Evolutionary conservation across 352 stramenopile genomes (phyloP).

Genomic region (Globisporangium spiculum): DNA sequence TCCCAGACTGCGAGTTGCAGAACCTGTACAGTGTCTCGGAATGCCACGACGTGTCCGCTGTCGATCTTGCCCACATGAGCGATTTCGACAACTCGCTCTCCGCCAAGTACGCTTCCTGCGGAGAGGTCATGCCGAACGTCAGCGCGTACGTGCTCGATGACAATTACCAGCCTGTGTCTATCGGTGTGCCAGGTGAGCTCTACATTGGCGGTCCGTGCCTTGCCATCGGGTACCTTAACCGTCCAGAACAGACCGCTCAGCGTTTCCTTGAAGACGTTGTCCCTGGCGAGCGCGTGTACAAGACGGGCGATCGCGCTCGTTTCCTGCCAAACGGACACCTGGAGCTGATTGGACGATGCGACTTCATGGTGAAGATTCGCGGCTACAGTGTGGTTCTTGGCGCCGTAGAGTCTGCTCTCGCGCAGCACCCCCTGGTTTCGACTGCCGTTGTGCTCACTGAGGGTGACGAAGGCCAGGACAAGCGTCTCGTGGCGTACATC

Average conservation of each 20-base stretch:
- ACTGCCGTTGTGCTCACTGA: conserved; percentile 91
- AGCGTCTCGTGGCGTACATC: conserved; percentile 92
- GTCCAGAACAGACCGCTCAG: conserved; percentile 70
- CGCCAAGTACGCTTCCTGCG: conserved; percentile 87
- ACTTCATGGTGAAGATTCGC: conserved; percentile 96
- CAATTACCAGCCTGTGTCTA: conserved; percentile 48
- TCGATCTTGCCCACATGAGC: conserved; percentile 74
- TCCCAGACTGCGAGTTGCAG: conserved; percentile 83
- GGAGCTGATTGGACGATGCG: conserved; percentile 91
- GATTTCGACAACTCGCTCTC: conserved; percentile 69
- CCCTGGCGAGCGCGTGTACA: conserved; percentile 82
- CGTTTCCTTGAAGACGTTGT: conserved; percentile 74
- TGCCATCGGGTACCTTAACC: conserved; percentile 83
- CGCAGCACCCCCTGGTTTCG: conserved; percentile 78
- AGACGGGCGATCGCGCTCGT: conserved; percentile 89
- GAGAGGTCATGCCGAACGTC: conserved; percentile 84
- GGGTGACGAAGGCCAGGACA: conserved; percentile 79
- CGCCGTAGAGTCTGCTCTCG: conserved; percentile 89
- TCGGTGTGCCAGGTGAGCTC: conserved; percentile 74
- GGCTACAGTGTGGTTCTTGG: conserved; percentile 93
- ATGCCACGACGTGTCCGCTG: conserved; percentile 90
- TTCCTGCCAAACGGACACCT: conserved; percentile 90
- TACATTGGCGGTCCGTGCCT: conserved; percentile 87
- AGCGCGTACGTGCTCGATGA: conserved; percentile 79
- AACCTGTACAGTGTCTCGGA: conserved; percentile 95